A percentile compares a stretch with the other conserved stretches of the same genome.
Evolutionary conservation across 2,329 filamentous ascomycete genomes (phyloP).

Genomic region (Colletotrichum camelliae): DNA sequence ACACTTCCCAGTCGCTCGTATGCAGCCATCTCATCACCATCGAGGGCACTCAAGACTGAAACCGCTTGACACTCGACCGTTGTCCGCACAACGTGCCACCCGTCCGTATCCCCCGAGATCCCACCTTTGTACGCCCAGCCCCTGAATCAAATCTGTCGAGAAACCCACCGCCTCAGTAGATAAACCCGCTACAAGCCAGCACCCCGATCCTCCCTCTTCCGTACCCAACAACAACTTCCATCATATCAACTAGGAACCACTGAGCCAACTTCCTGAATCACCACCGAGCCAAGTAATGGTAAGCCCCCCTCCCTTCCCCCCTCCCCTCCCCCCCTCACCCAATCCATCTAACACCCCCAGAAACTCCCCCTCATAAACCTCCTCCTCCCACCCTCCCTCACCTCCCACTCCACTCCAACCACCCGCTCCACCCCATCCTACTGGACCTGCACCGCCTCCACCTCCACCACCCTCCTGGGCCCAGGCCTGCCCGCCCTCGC

Average conservation of each 20-base stretch:
- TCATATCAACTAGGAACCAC: background rate
- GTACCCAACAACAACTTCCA: too few species aligned
- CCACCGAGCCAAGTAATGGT: background rate
- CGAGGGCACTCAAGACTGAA: background rate
- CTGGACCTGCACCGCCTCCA: background rate
- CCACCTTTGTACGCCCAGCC: background rate
- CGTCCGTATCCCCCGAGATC: background rate
- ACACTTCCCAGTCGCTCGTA: background rate
- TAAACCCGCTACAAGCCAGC: background rate
- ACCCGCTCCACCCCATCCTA: background rate
- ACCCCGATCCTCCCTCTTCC: background rate
- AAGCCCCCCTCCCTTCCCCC: background rate
- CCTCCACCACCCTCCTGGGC: background rate
- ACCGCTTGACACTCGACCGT: background rate
- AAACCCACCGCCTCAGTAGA: background rate
- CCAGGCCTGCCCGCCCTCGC: background rate
- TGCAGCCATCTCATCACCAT: background rate
- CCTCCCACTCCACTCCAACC: background rate
- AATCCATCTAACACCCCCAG: background rate
- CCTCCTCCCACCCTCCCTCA: background rate
- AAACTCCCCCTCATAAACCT: background rate
- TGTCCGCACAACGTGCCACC: background rate
- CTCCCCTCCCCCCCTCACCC: background rate
- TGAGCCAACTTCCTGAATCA: background rate
- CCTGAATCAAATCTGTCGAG: background rate